Conservation (phyloP, 257 asterid species). For the Jacaranda mimosifolia region DNA sequence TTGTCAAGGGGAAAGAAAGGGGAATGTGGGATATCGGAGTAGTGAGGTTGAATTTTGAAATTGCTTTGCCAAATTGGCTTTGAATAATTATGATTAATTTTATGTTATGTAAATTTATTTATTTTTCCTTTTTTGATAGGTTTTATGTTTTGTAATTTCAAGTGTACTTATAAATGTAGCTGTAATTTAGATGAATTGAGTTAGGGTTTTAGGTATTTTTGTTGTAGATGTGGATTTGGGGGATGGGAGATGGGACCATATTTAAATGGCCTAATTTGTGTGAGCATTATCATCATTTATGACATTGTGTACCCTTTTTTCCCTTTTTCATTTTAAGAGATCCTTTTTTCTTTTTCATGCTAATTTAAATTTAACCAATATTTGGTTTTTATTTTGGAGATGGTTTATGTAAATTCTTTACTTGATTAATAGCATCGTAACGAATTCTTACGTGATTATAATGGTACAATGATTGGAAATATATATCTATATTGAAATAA, state of each 20-base stretch:
- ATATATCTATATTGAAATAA: too few species aligned
- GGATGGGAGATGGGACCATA: neutral
- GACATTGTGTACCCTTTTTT: neutral
- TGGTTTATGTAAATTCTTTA: too few species aligned
- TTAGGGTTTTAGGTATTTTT: slow-evolving; percentile 1
- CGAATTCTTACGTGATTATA: too few species aligned
- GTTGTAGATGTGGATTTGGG: neutral
- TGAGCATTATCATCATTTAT: neutral
- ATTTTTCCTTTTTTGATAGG: neutral
- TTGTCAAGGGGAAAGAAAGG: neutral
- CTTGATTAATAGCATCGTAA: too few species aligned
- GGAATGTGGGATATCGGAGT: neutral
- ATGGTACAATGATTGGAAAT: too few species aligned
- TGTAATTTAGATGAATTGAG: neutral
- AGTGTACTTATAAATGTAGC: neutral
- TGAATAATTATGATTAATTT: neutral
- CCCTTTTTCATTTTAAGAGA: neutral
- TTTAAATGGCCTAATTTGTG: neutral
- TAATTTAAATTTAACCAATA: too few species aligned
- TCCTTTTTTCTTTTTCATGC: neutral
- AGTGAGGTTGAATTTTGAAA: slow-evolving; percentile 13
- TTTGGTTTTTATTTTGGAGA: too few species aligned
- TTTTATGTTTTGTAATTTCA: too few species aligned
- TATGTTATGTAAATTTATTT: neutral
- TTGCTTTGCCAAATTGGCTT: slow-evolving; percentile 22